Conservation (phyloP, 805 yeast genomes). For the Kazachstania psychrophila region DNA sequence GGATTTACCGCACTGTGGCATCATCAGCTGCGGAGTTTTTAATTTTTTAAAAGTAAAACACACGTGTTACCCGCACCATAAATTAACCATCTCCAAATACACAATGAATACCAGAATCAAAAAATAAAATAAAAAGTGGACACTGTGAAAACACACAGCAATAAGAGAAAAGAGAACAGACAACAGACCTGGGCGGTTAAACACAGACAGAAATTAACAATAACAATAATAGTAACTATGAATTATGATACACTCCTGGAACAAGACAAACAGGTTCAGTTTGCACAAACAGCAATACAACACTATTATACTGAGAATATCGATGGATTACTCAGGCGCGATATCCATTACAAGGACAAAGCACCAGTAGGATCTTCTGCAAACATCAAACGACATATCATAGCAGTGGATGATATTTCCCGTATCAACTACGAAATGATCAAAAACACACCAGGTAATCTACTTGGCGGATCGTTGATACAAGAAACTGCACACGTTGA, state of each 20-base stretch:
- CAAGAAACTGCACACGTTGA: slow-evolving; percentile 4
- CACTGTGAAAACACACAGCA: too few species aligned
- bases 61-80: not conserved
- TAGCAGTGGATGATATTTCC: slow-evolving; percentile 27
- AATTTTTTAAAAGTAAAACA: not conserved
- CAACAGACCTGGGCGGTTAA: too few species aligned
- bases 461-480: slow-evolving; percentile 4
- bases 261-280: slow-evolving; percentile 12
- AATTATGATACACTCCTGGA: not conserved
- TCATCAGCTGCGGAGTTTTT: too few species aligned
- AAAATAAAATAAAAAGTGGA: too few species aligned
- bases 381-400: slow-evolving; percentile 23
- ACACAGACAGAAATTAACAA: too few species aligned
- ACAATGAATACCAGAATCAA: too few species aligned
- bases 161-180: too few species aligned
- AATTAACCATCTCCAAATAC: not conserved
- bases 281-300: slow-evolving; percentile 10
- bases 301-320: slow-evolving; percentile 5
- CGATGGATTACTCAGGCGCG: not conserved
- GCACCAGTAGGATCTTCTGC: not conserved
- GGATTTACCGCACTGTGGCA: not conserved
- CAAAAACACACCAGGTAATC: slow-evolving; percentile 26
- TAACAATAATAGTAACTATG: too few species aligned
- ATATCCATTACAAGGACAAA: slow-evolving; percentile 2
- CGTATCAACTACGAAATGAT: slow-evolving; percentile 29